Conservation (phyloP, 306 rosid species). For the Vachellia collinsii region DNA sequence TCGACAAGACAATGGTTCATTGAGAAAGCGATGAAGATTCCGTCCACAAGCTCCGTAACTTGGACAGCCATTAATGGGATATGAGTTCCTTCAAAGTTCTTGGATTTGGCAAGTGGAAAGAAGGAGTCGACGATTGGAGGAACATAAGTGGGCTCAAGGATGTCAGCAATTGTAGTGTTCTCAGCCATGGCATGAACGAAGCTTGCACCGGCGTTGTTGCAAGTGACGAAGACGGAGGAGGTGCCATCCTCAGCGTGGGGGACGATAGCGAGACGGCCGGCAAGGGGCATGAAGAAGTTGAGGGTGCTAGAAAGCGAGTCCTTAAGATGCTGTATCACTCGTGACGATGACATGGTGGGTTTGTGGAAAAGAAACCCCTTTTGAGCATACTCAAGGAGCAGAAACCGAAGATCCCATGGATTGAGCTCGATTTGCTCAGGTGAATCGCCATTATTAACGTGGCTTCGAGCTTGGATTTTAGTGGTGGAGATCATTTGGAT, state of each 20-base stretch:
- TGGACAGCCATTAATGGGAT: background rate
- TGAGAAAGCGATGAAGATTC: background rate
- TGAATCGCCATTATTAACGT: background rate
- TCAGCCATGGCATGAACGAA: background rate
- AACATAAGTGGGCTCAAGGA: background rate
- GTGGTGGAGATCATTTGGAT: background rate
- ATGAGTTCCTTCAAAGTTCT: background rate
- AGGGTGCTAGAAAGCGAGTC: background rate
- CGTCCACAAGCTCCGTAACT: background rate
- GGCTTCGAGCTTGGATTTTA: background rate
- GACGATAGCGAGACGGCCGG: background rate
- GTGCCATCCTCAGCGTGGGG: background rate
- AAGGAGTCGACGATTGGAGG: background rate
- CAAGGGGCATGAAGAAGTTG: background rate
- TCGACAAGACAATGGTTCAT: background rate
- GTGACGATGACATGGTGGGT: background rate
- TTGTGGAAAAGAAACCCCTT: background rate
- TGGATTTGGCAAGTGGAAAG: background rate
- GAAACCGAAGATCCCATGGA: background rate
- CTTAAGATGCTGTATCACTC: background rate
- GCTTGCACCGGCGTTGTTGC: background rate
- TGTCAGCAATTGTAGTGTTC: background rate
- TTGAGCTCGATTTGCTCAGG: background rate
- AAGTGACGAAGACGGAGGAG: background rate
- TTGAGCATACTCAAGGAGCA: background rate